These are phyloP conservation scores for Jamesozyma piceae DNA, from an alignment of 805 yeast genomes.

Conservation along the genomic window DNA sequence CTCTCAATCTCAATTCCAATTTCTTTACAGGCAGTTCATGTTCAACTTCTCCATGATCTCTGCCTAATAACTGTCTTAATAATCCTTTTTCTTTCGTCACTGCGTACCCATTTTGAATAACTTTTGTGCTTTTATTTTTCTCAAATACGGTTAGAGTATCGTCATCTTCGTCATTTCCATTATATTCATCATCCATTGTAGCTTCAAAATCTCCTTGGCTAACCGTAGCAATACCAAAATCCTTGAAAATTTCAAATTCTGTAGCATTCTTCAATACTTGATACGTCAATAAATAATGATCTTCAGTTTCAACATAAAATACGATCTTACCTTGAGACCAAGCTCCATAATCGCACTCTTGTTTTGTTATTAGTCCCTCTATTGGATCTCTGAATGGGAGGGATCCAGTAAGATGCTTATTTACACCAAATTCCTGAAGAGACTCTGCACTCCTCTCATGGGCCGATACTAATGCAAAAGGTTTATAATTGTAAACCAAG, in stretches of 20 bases:
- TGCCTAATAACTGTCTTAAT: constrained; percentile 17
- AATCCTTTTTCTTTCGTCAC: constrained; percentile 25
- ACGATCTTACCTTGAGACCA: constrained; percentile 18
- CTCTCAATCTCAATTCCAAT: constrained; percentile 25
- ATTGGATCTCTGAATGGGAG: constrained; percentile 10
- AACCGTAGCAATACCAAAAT: constrained; percentile 25
- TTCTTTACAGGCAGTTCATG: constrained; percentile 27
- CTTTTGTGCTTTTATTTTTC: constrained; percentile 19
- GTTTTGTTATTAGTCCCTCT: constrained; percentile 13
- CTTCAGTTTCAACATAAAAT: constrained; percentile 24
- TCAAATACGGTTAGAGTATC: constrained; percentile 28
- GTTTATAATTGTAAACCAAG: constrained; percentile 27
- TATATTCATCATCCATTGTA: constrained; percentile 13
- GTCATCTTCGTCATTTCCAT: constrained; percentile 21
- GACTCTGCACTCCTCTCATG: constrained; percentile 26
- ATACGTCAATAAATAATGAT: constrained; percentile 24
- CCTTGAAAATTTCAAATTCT: constrained; percentile 16
- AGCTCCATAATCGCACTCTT: constrained; percentile 6
- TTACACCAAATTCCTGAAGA: constrained; percentile 25
- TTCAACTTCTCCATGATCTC: constrained; percentile 11
- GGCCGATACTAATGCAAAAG: constrained; percentile 26
- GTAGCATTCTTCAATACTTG: constrained; percentile 22
- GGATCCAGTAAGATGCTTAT: constrained; percentile 15
- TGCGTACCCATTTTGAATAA: constrained; percentile 30
- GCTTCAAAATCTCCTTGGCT: constrained; percentile 8